Base-by-base conservation (phyloP, 2,329 filamentous ascomycete species). In the Claviceps cyperi region DNA sequence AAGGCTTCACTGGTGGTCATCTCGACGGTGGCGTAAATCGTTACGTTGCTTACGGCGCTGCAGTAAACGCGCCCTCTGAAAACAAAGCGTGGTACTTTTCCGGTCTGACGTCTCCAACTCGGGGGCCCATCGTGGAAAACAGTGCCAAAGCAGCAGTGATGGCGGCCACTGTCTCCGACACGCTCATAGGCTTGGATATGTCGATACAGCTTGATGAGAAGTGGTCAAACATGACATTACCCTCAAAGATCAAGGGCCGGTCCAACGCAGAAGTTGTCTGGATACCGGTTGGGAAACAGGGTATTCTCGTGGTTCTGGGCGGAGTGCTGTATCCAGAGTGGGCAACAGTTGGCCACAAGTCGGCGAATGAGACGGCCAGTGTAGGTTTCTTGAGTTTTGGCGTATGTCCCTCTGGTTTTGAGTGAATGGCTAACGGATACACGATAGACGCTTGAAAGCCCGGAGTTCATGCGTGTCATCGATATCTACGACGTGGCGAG, bases 401-500 rank as follows among this genome's bases (percentile, higher is more conserved):
- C 0, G 3, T 11, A 32, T 32, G 9, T 32, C 11, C 32, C 40
- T 28, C 9, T 37, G 32, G 5, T 21, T 17, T 19, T 8, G 8
- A 9, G 14, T 28, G 14, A 6, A n/a, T 5, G 19, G 17, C 50
- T 58, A 37, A 58, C 46, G 44, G 1, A 3, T 2, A 13, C 15
- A 6, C 22, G 9, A 19, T 54, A 86, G 67, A 74, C 78, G 59
- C 67, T 71, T 24, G 77, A 80, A 21, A 89, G 86, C 58, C 80
- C 82, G 0, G 71, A 74, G 15, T 89, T 91, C 69, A 88, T 78
- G 70, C 59, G 81, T 46, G 74, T 77, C 15, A 81, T 92, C 46
- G 82, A 89, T 56, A 72, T 92, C 32, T 92, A 87, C 62, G 86
- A 92, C 59, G 77, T 91, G 51, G 83, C 77, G 4, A 75, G 67